Evolutionary conservation across 2,329 filamentous ascomycete genomes (phyloP), one percentile per base, ranked within the genome.

Genomic region (Furcasterigmium sp.): DNA sequence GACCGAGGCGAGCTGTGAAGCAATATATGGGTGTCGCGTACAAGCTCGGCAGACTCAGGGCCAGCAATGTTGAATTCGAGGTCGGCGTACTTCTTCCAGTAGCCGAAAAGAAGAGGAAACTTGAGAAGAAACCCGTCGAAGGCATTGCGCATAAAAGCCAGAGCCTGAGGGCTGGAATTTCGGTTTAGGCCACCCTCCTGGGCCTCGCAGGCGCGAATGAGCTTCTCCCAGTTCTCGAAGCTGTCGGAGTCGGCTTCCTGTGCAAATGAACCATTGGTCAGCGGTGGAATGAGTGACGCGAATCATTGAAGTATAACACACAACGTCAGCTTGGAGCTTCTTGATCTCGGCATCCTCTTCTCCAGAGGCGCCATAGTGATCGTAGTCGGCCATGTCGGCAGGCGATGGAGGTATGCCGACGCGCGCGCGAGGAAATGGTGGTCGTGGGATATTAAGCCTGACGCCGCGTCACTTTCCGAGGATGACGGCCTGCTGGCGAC

Each of bases 31-130:
- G n/a, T 17, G 17, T 15, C 32, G 18, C 77, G 58, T 64, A 95
- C 90, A 86, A 96, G 94, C 65, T 97, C 93, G 42, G 93, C 93
- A 35, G 91, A 91, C 71, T 98, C 93, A 5, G 93, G 94, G 15
- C 93, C 93, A 5, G 90, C 90, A 52, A 98, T 95, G 40, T 90
- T 90, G 69, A 98, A 98, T 60, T 98, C 93, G 51, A 95, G 76
- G 58, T 97, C 91, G 58, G 93, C 93, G 75, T 97, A 98, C 64
- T 96, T 97, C 73, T 97, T 97, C 93, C 93, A 98, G 71, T 97
- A 98, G 41, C 91, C 93, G 58, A 97, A 98, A 30, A 97, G 80
- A 10, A 97, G 77, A 3, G 93, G 93, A 52, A 96, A 98, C 60
- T 95, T 96, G 48, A 87, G 80, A 18, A 98, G 84, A 60, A 98